Base-by-base conservation (phyloP, 352 stramenopile species). In the Pilasporangium apinafurcum region DNA sequence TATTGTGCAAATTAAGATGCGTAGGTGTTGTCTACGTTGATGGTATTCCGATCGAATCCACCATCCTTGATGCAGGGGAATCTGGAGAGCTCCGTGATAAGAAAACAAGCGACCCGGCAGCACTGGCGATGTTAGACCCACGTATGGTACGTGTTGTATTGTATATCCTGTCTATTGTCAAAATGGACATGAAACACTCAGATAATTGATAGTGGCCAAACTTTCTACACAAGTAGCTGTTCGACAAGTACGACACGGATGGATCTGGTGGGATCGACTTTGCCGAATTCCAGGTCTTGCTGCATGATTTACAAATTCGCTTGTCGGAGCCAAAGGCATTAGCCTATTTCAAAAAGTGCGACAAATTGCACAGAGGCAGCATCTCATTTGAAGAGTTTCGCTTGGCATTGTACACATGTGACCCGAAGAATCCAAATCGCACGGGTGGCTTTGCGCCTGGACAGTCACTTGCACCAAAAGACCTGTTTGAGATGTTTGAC, bases 321-420 rank as follows among this genome's bases (percentile, higher is more conserved):
- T 37, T 92, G 17, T 74, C 74, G 16, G 72, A 86, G 37, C 69
- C 77, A 22, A 92, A 92, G 50, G 61, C 70, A 27, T 59, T 73
- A 2, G 73, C 75, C 28, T 92, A 92, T 55, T 92, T 90, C 44
- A 84, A 82, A 39, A 66, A 72, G 16, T 92, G 80, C 38, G 80
- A 92, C 50, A 65, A 70, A 28, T 65, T 70, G 44, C 62, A 59
- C 12, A 68, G 61, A 25, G 77, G 75, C 8, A 56, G 53, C 47
- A 90, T 90, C 51, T 85, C 75, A 16, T 92, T 90, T 44, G 77
- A 89, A 6, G 80, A 92, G 48, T 90, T 90, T 38, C 65, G 77
- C 9, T 37, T 92, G 30, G 77, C 80, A 33, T 48, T 92, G 18
- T 92, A 80, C 60, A 78, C 77, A 31, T 90, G 74, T 48, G 80